These are phyloP conservation scores for Triticum turgidum DNA, from an alignment of 176 grass and related monocot species.

Conservation along the genomic window DNA sequence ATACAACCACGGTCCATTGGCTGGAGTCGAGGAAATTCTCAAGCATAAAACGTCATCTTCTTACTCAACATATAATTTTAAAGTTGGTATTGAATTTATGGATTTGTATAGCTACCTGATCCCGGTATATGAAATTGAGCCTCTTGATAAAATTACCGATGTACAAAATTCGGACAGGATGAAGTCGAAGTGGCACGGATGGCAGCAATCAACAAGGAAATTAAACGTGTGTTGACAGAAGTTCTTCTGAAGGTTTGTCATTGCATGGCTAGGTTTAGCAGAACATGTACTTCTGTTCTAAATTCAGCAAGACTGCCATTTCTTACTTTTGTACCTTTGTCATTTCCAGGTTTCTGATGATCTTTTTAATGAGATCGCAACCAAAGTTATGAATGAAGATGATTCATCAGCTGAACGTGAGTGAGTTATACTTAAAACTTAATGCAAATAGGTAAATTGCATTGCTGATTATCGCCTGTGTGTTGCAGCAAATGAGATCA, in stretches of 20 bases:
- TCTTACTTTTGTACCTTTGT: not conserved
- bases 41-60: conserved; percentile 88
- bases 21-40: conserved; percentile 27
- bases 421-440: conserved; percentile 18
- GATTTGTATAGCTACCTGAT: conserved; percentile 93
- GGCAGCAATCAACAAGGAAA: too few relatives aligned
- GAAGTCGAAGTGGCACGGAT: too few relatives aligned
- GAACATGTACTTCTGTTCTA: conserved; percentile 12
- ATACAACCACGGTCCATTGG: too few relatives aligned
- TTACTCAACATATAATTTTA: conserved; percentile 89
- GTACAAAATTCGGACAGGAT: conserved; percentile 27
- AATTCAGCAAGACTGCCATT: not conserved
- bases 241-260: too few relatives aligned
- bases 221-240: too few relatives aligned
- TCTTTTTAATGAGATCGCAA: conserved; percentile 92
- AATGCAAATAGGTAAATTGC: not conserved
- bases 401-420: too few relatives aligned
- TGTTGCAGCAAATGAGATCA: too few relatives aligned
- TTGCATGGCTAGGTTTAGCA: not conserved
- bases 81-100: conserved; percentile 58
- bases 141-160: conserved; percentile 89
- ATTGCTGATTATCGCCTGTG: too few relatives aligned
- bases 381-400: conserved; percentile 3
- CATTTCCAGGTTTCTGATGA: conserved; percentile 87
- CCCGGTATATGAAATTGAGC: conserved; percentile 92